Evolutionary conservation across 2,329 filamentous ascomycete species (phyloP), one percentile per base, ranked within the genome.

Genomic region (Tolypocladium cylindrosporum): DNA sequence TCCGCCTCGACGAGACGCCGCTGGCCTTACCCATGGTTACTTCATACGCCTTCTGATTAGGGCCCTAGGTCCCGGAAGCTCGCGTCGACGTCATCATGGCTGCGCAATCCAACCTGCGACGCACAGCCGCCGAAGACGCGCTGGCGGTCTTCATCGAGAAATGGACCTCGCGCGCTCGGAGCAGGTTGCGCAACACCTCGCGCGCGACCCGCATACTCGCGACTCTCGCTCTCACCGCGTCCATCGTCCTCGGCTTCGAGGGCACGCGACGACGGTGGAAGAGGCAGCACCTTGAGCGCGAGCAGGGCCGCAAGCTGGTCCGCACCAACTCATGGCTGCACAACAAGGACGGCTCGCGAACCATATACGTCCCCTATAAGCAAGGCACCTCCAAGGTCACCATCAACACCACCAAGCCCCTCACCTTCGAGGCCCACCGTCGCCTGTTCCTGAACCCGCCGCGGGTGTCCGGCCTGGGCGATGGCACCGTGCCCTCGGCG

Each of bases 361-460:
- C 91, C 16, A 94, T 99, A 59, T 97, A 94, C 69, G 94, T 99
- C 36, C 92, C 93, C 2, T 94, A 96, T 73, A 91, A 90, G 72
- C 84, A 91, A 64, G 80, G 86, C 57, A 96, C 91, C 2, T 89
- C 91, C 64, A 96, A 95, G 72, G 93, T 99, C 54, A 88, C 89
- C 58, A 97, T 99, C 62, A 80, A 90, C 69, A 87, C 89, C 7
- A 99, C 92, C 36, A 97, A 97, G 69, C 84, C 86, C 24, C 88
- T 93, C 41, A 99, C 94, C 0, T 99, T 97, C 70, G 93, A 99
- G 78, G 95, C 94, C 7, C 94, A 99, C 74, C 84, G 94, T 37
- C 83, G 95, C 34, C 80, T 99, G 37, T 99, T 99, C 71, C 78
- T 99, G 54, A 94, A 96, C 67, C 92, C 93, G 1, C 92, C 92